Conservation (phyloP, 495 filamentous ascomycete genomes). For the Neurospora tetrasperma region DNA sequence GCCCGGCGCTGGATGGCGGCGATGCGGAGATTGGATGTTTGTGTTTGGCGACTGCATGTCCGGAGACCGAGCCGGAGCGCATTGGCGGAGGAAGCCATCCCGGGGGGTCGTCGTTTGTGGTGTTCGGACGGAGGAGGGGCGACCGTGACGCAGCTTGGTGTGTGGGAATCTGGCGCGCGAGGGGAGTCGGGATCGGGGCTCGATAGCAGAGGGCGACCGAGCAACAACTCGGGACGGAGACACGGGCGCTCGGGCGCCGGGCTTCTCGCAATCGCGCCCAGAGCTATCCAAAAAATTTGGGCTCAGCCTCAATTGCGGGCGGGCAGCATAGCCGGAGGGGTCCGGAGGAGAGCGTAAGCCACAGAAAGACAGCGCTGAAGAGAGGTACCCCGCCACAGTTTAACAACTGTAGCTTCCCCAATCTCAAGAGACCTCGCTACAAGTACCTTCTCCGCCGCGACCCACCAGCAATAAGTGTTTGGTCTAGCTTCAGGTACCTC, state of each 20-base stretch:
- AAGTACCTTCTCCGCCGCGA: background rate
- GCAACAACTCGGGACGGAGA: background rate
- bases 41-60: conserved; percentile 20
- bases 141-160: background rate
- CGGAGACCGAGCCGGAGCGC: conserved; percentile 37
- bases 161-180: background rate
- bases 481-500: background rate
- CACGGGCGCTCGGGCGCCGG: background rate
- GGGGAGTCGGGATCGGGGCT: background rate
- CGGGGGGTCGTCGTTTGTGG: conserved; percentile 11
- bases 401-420: background rate
- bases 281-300: conserved; percentile 1
- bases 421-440: background rate
- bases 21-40: conserved; percentile 13
- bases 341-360: background rate
- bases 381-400: background rate
- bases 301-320: background rate
- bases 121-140: background rate
- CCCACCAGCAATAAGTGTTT: background rate
- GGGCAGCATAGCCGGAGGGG: background rate
- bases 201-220: background rate
- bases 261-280: background rate
- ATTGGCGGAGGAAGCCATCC: conserved; percentile 41
- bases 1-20: conserved; percentile 10
- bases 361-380: background rate